Evolutionary conservation across 331 rosid species (phyloP), one percentile per base, ranked within the genome.

Genomic region (Pyrus hybrid): DNA sequence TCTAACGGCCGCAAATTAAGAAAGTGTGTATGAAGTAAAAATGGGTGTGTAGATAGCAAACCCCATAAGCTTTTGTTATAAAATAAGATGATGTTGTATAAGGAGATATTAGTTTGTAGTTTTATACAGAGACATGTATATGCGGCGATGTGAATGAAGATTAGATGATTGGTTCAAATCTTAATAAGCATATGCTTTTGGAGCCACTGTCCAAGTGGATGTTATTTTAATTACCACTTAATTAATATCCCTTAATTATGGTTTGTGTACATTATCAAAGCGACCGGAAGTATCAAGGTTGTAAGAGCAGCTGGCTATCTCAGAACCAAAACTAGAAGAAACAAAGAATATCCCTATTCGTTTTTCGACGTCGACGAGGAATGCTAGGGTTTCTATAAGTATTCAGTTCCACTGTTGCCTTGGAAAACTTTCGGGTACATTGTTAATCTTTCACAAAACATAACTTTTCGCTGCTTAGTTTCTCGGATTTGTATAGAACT

Each of bases 361-460:
- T 30, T 9, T 30, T n/a, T 20, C 87, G 93, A 16, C 70, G 9
- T 2, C 1, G 1, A 0, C 87, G 30, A 85, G 63, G 64, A 78
- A 26, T 47, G 29, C 1, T 43, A 7, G 4, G 10, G 22, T 20
- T 12, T 21, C 41, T 89, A 82, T 89, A 86, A 74, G 11, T 77
- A 26, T 70, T 23, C 35, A 58, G 28, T 29, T 61, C 62, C 72
- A 10, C 26, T 22, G 1, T 3, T 77, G 60, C 63, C 21, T 8
- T 7, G 4, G 33, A 76, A 76, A 86, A 80, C 3, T 58, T 89
- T 86, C 76, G 80, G 73, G 22, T 62, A 26, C 66, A 64, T 49
- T n/a, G 49, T 60, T 26, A 26, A 32, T 62, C 76, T 28, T 62
- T 62, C n/a, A 35, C 28, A 14, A 35, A 57, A 23, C 33, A 35